Conservation (phyloP, 1,284 basidiomycete genomes). For the Mycosarcoma mackinlayi region DNA sequence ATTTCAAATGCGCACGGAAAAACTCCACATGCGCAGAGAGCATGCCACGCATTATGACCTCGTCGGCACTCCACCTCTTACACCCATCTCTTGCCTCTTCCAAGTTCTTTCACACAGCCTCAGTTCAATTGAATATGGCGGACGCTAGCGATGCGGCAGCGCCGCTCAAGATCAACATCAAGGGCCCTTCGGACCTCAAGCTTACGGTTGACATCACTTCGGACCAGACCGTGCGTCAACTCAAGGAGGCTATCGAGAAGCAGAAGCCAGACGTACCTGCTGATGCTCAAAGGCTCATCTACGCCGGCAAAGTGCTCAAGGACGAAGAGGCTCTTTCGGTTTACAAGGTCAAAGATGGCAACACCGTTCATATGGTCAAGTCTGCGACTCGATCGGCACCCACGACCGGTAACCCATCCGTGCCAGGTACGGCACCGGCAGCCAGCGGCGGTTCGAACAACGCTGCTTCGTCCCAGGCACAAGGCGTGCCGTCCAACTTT, state of each 20-base stretch:
- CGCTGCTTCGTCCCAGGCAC: constrained; percentile 49
- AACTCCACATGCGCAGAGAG: constrained; percentile 7
- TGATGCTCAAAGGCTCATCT: constrained; percentile 64
- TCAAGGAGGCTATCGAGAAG: constrained; percentile 62
- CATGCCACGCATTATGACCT: not conserved
- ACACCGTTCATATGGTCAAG: constrained; percentile 67
- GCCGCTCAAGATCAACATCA: constrained; percentile 62
- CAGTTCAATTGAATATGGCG: constrained; percentile 16
- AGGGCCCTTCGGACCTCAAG: constrained; percentile 64
- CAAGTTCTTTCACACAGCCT: not conserved
- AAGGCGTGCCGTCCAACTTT: constrained; percentile 63
- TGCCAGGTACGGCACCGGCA: constrained; percentile 33
- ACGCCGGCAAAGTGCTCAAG: constrained; percentile 66
- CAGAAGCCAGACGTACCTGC: constrained; percentile 61
- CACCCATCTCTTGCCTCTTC: not conserved
- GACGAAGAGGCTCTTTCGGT: constrained; percentile 57
- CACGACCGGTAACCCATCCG: constrained; percentile 49
- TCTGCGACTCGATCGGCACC: constrained; percentile 55
- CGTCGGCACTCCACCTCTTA: not conserved
- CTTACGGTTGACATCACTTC: constrained; percentile 51
- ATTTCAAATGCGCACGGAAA: not conserved
- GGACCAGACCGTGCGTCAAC: constrained; percentile 58
- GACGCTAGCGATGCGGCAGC: constrained; percentile 37
- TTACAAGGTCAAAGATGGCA: constrained; percentile 64
- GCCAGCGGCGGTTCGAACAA: constrained; percentile 17